Evolutionary conservation across 495 filamentous ascomycete genomes (phyloP).

Genomic region (Neurospora cerealis): DNA sequence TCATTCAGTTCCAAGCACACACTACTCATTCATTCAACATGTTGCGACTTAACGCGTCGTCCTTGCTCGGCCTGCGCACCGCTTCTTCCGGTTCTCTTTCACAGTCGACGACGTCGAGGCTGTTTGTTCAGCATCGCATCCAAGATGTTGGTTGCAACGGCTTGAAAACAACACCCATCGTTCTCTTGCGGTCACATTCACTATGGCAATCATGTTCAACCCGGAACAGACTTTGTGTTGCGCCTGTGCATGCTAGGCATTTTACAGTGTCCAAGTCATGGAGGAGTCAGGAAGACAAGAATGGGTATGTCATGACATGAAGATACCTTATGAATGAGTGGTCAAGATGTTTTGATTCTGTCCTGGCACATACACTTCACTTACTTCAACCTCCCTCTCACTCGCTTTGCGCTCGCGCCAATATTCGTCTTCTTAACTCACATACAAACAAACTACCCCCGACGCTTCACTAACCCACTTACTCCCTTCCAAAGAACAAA

Average conservation of each 20-base stretch:
- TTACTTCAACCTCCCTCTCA: background rate
- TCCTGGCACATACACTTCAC: background rate
- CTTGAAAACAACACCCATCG: background rate
- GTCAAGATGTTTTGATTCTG: background rate
- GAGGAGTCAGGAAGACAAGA: conserved; percentile 1
- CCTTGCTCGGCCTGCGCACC: background rate
- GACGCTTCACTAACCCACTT: background rate
- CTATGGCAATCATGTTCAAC: background rate
- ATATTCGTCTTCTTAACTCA: background rate
- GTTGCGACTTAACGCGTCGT: background rate
- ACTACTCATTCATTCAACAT: background rate
- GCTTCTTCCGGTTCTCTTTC: background rate
- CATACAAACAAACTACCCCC: background rate
- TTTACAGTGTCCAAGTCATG: background rate
- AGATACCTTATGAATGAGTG: background rate
- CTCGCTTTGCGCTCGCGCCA: background rate
- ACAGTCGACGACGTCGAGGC: background rate
- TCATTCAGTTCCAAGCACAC: background rate
- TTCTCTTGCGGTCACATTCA: background rate
- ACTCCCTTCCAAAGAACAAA: background rate
- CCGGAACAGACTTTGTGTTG: background rate
- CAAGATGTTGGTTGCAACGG: background rate
- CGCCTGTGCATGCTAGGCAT: conserved; percentile 39
- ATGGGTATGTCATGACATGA: background rate
- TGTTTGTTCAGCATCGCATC: background rate